Conservation (phyloP, 169 alveolate genomes). For the Cryptosporidium tyzzeri region DNA sequence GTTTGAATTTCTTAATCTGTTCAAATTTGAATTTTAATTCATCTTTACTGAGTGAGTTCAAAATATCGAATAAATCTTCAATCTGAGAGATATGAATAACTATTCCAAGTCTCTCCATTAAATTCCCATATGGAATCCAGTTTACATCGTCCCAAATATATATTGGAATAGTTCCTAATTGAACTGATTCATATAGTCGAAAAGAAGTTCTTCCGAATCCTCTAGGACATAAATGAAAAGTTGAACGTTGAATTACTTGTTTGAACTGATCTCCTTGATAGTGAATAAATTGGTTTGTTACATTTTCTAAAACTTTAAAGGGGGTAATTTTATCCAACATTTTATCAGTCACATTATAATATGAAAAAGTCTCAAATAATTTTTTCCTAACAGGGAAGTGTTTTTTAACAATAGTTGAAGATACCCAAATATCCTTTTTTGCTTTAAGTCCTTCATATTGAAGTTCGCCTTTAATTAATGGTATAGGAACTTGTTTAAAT, state of each 20-base stretch:
- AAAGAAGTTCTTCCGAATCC: conserved; percentile 77
- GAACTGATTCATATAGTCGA: conserved; percentile 72
- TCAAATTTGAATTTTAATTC: conserved; percentile 22
- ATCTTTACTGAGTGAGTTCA: background rate
- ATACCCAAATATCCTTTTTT: conserved; percentile 60
- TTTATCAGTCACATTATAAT: conserved; percentile 38
- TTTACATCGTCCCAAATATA: conserved; percentile 76
- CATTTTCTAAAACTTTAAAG: background rate
- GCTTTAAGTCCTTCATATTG: background rate
- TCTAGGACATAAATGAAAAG: conserved; percentile 72
- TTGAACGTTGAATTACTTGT: conserved; percentile 62
- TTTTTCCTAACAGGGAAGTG: conserved; percentile 71
- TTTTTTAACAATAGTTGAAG: conserved; percentile 69
- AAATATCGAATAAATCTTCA: conserved; percentile 8
- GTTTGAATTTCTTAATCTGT: conserved; percentile 11
- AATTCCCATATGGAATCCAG: conserved; percentile 66
- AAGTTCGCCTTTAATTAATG: conserved; percentile 73
- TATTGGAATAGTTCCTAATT: conserved; percentile 75
- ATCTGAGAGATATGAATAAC: conserved; percentile 26
- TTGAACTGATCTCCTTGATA: conserved; percentile 63
- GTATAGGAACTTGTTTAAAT: conserved; percentile 65
- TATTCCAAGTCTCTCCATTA: conserved; percentile 43
- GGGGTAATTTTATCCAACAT: background rate
- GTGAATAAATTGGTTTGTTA: conserved; percentile 30
- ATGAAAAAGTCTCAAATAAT: conserved; percentile 36